Base-by-base conservation (phyloP, 371 early-diverging fungal genomes). In the Mortierella polycephala region DNA sequence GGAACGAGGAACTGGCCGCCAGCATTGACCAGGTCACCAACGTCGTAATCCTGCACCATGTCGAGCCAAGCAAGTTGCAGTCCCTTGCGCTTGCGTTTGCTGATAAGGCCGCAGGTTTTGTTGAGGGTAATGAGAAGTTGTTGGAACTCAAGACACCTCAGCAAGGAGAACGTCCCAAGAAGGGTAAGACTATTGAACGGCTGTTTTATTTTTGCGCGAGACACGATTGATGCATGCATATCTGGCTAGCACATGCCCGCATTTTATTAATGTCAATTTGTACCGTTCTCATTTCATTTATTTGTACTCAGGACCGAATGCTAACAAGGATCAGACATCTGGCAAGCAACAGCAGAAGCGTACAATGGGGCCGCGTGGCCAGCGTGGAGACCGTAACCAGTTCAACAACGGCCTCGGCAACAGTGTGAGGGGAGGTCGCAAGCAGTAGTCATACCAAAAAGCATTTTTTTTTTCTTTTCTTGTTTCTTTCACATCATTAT, bases 121-220 rank as follows among this genome's bases (percentile, higher is more conserved):
- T 95, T 47, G 99, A 98, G 63, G 86, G 86, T 70, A 96, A 98
- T 84, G 98, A 98, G 85, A 93, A 93, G 83, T 75, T 94, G 64
- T 86, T 95, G 60, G 96, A 92, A 74, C 81, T 82, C 67, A 90
- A 90, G 85, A 74, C 79, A 30, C 71, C 75, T 66, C 74, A 82
- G 60, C 81, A 81, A 62, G 81, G 80, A 23, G 79, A 82, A 16
- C 82, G 80, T 21, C 69, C 74, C 40, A 80, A 82, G 80, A 83
- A 82, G 75, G 83, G 30, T 30, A 30, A 30, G 30, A 4, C 1
- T 30, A 30, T 4, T 2, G 30, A 30, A 30, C 4, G 30, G 4
- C 4, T 30, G 30, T 30, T 30, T 30, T 30, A 30, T 30, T 30
- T 30, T 30, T 30, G 4, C 30, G 4, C 30, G 4, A 30, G 30